phyloP scores from a whole-genome alignment of 768 basidiomycete species.

The Panaeolus papilionaceus region DNA sequence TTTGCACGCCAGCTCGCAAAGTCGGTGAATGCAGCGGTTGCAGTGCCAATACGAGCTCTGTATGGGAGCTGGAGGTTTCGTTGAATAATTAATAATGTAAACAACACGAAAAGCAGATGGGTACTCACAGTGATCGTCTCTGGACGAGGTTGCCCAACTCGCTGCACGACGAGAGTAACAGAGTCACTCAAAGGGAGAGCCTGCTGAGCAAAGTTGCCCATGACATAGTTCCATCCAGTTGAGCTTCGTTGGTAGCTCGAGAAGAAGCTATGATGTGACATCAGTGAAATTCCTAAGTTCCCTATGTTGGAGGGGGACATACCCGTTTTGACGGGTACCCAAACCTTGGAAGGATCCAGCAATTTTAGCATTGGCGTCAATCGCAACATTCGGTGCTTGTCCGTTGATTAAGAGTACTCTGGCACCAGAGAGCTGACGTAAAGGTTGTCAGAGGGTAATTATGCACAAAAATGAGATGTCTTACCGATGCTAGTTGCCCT shows the following conservation, averaged over 20 bases:
- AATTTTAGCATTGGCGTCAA: conserved; percentile 56
- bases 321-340: conserved; percentile 57
- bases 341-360: conserved; percentile 60
- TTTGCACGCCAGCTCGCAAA: conserved; percentile 53
- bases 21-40: conserved; percentile 54
- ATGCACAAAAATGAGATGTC: conserved; percentile 17
- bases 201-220: conserved; percentile 64
- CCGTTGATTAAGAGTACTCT: conserved; percentile 61
- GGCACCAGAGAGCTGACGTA: conserved; percentile 50
- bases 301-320: conserved; percentile 20
- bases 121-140: conserved; percentile 53
- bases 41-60: conserved; percentile 56
- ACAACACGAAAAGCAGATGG: neutral
- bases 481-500: conserved; percentile 51
- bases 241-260: conserved; percentile 47
- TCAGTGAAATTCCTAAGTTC: no score
- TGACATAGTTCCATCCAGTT: conserved; percentile 46
- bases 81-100: conserved; percentile 7
- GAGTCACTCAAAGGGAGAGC: conserved; percentile 57
- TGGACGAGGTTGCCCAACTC: conserved; percentile 40
- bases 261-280: conserved; percentile 43
- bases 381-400: conserved; percentile 53
- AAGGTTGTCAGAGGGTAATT: neutral
- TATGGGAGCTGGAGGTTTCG: conserved; percentile 53
- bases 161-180: conserved; percentile 53